Evolutionary conservation across 1,284 basidiomycete genomes (phyloP).

Genomic region (Wolfiporia cocos): DNA sequence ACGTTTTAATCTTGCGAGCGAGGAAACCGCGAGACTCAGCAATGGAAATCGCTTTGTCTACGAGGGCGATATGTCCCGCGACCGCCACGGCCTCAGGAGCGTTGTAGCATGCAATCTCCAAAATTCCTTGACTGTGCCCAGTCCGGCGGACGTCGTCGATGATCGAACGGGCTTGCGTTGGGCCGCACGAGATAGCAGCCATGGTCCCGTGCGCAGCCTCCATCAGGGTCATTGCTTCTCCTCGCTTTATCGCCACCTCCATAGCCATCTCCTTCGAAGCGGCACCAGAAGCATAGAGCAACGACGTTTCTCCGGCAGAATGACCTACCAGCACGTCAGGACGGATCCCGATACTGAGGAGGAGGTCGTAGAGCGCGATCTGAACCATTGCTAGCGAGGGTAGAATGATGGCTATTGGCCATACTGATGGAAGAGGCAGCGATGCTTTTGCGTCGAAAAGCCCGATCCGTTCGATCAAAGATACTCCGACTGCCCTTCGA

Average conservation of each 20-base stretch:
- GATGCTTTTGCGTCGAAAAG: conserved; percentile 20
- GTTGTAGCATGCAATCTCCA: conserved; percentile 36
- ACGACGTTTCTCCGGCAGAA: conserved; percentile 36
- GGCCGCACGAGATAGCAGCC: conserved; percentile 34
- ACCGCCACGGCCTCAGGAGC: conserved; percentile 27
- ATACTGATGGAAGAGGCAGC: conserved; percentile 20
- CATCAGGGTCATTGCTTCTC: conserved; percentile 26
- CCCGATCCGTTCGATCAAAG: conserved; percentile 28
- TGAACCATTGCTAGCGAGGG: conserved; percentile 36
- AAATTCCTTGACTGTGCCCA: conserved; percentile 7
- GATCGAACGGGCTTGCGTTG: conserved; percentile 17
- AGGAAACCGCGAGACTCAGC: conserved; percentile 25
- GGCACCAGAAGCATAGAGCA: conserved; percentile 37
- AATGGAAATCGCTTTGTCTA: conserved; percentile 13
- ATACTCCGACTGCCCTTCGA: conserved; percentile 24
- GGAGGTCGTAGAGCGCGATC: conserved; percentile 36
- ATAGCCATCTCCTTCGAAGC: conserved; percentile 32
- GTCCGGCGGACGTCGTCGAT: conserved; percentile 8
- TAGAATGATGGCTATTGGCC: conserved; percentile 28
- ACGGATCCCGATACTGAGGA: conserved; percentile 27
- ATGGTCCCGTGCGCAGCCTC: conserved; percentile 31
- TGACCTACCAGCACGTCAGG: conserved; percentile 36
- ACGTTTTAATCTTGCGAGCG: conserved; percentile 26
- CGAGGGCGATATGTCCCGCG: conserved; percentile 21
- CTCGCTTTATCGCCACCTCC: conserved; percentile 33